These are phyloP conservation scores for Exophiala sp. DNA, from an alignment of 2,329 filamentous ascomycete species.

Conservation along the genomic window DNA sequence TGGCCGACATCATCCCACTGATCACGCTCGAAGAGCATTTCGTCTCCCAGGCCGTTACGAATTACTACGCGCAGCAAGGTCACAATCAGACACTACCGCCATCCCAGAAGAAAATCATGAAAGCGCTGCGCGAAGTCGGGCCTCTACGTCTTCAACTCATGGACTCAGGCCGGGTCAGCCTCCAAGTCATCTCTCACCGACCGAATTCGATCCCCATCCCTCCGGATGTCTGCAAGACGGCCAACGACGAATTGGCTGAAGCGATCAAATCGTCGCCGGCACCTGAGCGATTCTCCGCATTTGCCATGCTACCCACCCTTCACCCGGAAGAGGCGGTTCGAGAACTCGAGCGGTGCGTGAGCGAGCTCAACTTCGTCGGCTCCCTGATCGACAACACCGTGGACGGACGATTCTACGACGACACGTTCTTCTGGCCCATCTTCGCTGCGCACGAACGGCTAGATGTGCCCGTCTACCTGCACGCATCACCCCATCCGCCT, in stretches of 20 bases:
- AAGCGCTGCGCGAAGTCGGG: slow-evolving; percentile 19
- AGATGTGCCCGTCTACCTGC: slow-evolving; percentile 49
- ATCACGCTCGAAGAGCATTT: slow-evolving; percentile 29
- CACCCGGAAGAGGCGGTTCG: slow-evolving; percentile 35
- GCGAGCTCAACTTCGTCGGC: slow-evolving; percentile 44
- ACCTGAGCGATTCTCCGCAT: slow-evolving; percentile 37
- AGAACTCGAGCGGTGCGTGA: slow-evolving; percentile 38
- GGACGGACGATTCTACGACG: slow-evolving; percentile 40
- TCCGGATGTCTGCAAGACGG: slow-evolving; percentile 19
- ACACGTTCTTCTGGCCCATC: slow-evolving; percentile 40
- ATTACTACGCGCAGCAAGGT: slow-evolving; percentile 17
- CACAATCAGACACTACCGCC: slow-evolving; percentile 12
- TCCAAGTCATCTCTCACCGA: slow-evolving; percentile 27
- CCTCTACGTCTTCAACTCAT: slow-evolving; percentile 18
- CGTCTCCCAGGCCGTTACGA: slow-evolving; percentile 17
- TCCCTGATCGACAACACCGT: slow-evolving; percentile 42
- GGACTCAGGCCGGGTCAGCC: slow-evolving; percentile 19
- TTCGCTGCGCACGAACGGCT: slow-evolving; percentile 42
- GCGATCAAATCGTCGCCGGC: slow-evolving; percentile 31
- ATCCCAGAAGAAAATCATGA: slow-evolving; percentile 14
- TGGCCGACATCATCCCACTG: slow-evolving; percentile 20
- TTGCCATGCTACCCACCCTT: slow-evolving; percentile 41
- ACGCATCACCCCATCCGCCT: slow-evolving; percentile 34
- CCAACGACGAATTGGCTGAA: slow-evolving; percentile 23
- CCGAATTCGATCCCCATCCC: slow-evolving; percentile 21